A percentile compares a stretch with the other conserved stretches of the same genome.
Evolutionary conservation across 1,284 basidiomycete species (phyloP).

Genomic region (Ceratobasidium sp.): DNA sequence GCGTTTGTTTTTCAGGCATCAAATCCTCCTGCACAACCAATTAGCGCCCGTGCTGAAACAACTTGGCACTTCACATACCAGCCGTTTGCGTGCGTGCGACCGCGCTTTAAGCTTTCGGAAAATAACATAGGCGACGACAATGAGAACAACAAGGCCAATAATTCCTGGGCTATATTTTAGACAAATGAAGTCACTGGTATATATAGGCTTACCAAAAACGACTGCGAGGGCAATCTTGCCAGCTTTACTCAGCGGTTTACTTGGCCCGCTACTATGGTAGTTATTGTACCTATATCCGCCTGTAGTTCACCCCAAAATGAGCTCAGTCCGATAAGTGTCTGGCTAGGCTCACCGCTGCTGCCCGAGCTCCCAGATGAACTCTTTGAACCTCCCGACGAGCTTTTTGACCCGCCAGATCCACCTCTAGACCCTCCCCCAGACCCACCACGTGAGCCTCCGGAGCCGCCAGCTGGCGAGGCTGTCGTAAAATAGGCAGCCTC

Average conservation of each 20-base stretch:
- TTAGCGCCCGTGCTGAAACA: constrained; percentile 8
- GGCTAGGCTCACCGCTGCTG: not conserved
- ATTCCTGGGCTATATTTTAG: constrained; percentile 14
- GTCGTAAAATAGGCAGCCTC: not conserved
- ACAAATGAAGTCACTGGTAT: not conserved
- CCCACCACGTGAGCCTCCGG: constrained; percentile 23
- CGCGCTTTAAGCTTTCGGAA: constrained; percentile 1
- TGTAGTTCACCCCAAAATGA: not conserved
- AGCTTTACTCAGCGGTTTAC: constrained; percentile 14
- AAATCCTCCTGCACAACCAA: constrained; percentile 2
- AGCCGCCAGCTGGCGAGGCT: constrained; percentile 36
- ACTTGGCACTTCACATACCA: not conserved
- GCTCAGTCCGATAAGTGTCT: not conserved
- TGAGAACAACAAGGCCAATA: constrained; percentile 18
- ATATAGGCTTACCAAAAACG: not conserved
- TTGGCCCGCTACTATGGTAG: not conserved
- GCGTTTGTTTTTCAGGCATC: constrained; percentile 10
- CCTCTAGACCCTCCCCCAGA: constrained; percentile 15
- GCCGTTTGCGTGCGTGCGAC: not conserved
- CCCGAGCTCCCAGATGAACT: not conserved
- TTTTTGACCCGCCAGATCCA: constrained; percentile 4
- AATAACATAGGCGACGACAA: not conserved
- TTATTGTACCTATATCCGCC: constrained; percentile 18
- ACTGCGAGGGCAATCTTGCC: constrained; percentile 28
- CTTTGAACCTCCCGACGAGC: constrained; percentile 10